A percentile compares a stretch with the other conserved stretches of the same genome.
Conservation (phyloP, 2,329 filamentous ascomycete species). For the Calonectria fujianensis region DNA sequence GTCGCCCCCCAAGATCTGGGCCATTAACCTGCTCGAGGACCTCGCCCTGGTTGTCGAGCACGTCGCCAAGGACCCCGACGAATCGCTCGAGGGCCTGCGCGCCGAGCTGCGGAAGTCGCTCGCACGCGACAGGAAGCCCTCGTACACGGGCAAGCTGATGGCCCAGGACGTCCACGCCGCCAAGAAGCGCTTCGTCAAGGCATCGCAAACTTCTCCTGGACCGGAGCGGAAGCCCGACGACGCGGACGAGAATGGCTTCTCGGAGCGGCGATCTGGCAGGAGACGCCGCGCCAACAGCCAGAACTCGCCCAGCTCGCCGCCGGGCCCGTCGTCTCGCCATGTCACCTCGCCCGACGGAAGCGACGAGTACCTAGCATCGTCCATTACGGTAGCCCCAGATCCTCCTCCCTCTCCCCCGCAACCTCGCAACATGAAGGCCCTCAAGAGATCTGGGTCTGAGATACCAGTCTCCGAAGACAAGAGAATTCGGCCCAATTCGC, state of each 20-base stretch:
- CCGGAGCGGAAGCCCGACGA: conserved; percentile 47
- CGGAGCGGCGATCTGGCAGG: conserved; percentile 50
- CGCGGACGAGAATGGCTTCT: conserved; percentile 41
- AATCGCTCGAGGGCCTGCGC: conserved; percentile 54
- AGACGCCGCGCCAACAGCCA: conserved; percentile 49
- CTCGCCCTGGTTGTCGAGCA: conserved; percentile 55
- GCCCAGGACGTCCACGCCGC: conserved; percentile 56
- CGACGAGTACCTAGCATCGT: conserved; percentile 53
- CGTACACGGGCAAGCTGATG: conserved; percentile 56
- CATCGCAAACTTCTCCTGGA: conserved; percentile 47
- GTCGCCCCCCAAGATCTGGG: conserved; percentile 56
- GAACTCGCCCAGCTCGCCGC: conserved; percentile 47
- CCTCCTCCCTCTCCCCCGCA: conserved; percentile 51
- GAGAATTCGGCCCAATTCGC: conserved; percentile 52
- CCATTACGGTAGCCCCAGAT: conserved; percentile 54
- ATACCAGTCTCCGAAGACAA: conserved; percentile 51
- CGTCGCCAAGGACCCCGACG: conserved; percentile 52
- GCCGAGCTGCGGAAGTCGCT: conserved; percentile 53
- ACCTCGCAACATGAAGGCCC: conserved; percentile 48
- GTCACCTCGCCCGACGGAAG: conserved; percentile 51
- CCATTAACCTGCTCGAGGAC: conserved; percentile 56
- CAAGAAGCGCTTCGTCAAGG: conserved; percentile 55
- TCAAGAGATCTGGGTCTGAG: conserved; percentile 48
- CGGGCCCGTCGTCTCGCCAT: conserved; percentile 44
- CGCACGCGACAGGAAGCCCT: conserved; percentile 55